phyloP scores from a whole-genome alignment of 441 rosid species.

The Populus hybrid region DNA sequence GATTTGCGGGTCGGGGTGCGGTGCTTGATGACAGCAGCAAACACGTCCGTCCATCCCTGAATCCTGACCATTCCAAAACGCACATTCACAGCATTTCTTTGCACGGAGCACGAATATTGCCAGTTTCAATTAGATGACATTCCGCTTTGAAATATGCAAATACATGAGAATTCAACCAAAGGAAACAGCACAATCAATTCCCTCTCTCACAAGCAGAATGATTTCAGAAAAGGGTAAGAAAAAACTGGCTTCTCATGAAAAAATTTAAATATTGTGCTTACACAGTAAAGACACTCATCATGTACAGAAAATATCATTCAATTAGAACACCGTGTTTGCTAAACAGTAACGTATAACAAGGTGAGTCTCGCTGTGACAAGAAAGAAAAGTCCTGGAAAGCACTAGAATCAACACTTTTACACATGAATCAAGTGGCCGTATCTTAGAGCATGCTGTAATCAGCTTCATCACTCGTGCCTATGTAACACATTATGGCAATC shows the following conservation, averaged over 20 bases:
- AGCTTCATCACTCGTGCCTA: slow-evolving; percentile 46
- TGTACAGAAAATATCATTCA: background rate
- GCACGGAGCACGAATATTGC: no score
- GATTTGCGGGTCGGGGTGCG: no score
- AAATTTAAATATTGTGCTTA: background rate
- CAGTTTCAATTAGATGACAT: no score
- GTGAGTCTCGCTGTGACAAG: slow-evolving; percentile 1
- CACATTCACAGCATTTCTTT: background rate
- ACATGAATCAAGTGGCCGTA: slow-evolving; percentile 13
- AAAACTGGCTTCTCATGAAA: background rate
- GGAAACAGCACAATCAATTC: background rate
- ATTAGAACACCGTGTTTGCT: background rate
- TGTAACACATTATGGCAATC: slow-evolving; percentile 61
- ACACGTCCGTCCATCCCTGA: background rate
- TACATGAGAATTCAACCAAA: no score
- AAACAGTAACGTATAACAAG: slow-evolving; percentile 5
- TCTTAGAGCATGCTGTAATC: slow-evolving; percentile 54
- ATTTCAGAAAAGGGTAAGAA: background rate
- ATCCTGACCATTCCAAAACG: background rate
- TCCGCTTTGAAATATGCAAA: no score
- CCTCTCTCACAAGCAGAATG: background rate
- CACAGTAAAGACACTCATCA: background rate
- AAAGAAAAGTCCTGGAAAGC: background rate
- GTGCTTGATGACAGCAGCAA: background rate
- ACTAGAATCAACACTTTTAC: slow-evolving; percentile 9